Base-by-base conservation (phyloP, 2,329 filamentous ascomycete genomes). In the Botrytis sinoallii region DNA sequence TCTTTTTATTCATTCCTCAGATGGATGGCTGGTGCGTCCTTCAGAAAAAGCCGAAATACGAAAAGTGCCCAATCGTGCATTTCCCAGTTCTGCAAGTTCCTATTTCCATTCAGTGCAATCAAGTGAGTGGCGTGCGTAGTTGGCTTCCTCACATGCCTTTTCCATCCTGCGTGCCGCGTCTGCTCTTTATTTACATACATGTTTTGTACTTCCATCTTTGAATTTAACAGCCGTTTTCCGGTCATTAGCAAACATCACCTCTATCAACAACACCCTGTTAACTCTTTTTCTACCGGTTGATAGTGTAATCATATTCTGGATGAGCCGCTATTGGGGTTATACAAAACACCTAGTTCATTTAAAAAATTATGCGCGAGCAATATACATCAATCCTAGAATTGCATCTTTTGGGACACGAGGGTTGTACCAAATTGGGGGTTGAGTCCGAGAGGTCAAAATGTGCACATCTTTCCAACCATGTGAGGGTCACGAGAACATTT, bases 401-500 rank as follows among this genome's bases (percentile, higher is more conserved):
- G 72, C 73, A 77, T 77, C 69, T 66, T 77, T 76, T 77, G 76
- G 77, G 76, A 79, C 76, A 78, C 75, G 76, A 79, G 74, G 52
- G 77, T 79, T 73, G 75, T 75, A 79, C 78, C 35, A 64, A 72
- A 73, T 77, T 66, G 65, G 76, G 74, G 55, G 40, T 65, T 69
- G 52, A 73, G 71, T 73, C 71, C 71, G 71, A 70, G 38, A 73
- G 65, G 71, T 70, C 63, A 46, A 69, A 52, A 66, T 66, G 48
- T 44, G 68, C 74, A 38, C 57, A 48, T 46, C 22, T 60, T 61
- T 44, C 48, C 66, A 72, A 64, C 74, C 78, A 78, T 77, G 76
- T 77, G 76, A 79, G 74, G 71, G 75, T 80, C 78, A 78, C 78
- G 79, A 79, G 76, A 78, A 77, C 70, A 69, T 52, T 35, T 57